Evolutionary conservation across 1,284 basidiomycete species (phyloP), one percentile per base, ranked within the genome.

Genomic region (Rhodotorula sp.): DNA sequence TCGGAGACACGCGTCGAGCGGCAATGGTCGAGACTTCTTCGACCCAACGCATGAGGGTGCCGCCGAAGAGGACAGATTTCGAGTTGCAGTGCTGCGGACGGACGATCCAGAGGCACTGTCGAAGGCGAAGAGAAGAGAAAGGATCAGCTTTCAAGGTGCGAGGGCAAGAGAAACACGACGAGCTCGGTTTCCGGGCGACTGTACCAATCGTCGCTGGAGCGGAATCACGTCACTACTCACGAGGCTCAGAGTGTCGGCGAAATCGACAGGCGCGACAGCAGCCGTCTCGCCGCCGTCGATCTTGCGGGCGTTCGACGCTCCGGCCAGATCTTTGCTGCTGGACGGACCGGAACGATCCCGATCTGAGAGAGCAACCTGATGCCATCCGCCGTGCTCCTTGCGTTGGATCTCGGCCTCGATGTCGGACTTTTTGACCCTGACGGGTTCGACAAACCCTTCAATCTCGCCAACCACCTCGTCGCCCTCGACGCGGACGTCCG

Each of bases 71-170:
- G 49, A 77, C 64, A 3, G 60, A n/a, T 62, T 75, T 76, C 12
- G 65, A 67, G 67, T 77, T 77, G 67, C 62, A 66, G n/a, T 75
- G 66, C 60, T 77, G 76, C 16, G 77, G 76, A 15, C 76, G 66
- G 14, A 77, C 76, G 60, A 77, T 73, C 71, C 72, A 77, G 4
- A 77, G 54, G 15, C 69, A 64, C 69, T 70, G 50, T 34, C 34
- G 10, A 16, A 26, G 50, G 21, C 2, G 19, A 0, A 28, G 31
- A 38, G 5, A 2, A 3, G 8, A 28, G 8, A 28, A n/a, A 66
- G 38, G 38, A 43, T 43, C 38, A 12, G 12, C 10, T 43, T 43
- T 12, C 1, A 14, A 10, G 38, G 38, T 14, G 38, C 38, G 38
- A 10, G 38, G 38, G 10, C 38, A 43, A 43, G 38, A 43, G 38